phyloP scores from a whole-genome alignment of 73 alveolate species.

The Paramecium pentaurelia region DNA sequence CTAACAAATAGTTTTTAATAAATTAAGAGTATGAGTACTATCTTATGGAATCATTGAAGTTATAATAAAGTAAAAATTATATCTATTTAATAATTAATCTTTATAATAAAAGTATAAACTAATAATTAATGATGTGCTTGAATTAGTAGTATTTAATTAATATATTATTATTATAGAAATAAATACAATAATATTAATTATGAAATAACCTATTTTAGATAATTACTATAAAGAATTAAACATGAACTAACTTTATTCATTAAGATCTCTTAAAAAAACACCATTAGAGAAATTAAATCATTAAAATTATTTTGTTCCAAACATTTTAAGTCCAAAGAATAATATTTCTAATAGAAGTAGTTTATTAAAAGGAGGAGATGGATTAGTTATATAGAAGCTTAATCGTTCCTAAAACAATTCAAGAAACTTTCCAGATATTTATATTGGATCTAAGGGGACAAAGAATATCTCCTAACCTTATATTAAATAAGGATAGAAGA shows the following conservation, averaged over 20 bases:
- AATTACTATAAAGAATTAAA: not conserved
- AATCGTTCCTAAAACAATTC: not conserved
- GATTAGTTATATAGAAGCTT: not conserved
- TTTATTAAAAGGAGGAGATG: not conserved
- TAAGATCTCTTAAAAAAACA: not conserved
- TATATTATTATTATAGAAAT: not conserved
- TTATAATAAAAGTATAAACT: not conserved
- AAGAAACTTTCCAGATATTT: not conserved
- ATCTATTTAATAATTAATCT: not conserved
- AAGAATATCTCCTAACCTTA: not conserved
- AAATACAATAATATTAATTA: not conserved
- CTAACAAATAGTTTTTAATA: not conserved
- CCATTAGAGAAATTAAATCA: not conserved
- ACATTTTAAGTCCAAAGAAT: not conserved
- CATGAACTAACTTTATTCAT: not conserved
- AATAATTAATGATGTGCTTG: not conserved
- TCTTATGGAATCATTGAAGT: not conserved
- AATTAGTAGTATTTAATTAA: not conserved
- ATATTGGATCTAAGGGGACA: not conserved
- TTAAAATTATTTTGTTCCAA: not conserved
- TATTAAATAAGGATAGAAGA: not conserved
- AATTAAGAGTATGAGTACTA: not conserved
- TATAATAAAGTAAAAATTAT: not conserved
- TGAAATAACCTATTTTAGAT: not conserved
- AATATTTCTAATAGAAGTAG: not conserved